Conservation (phyloP, 148 eudicot species). For the Diospyros lotus region DNA sequence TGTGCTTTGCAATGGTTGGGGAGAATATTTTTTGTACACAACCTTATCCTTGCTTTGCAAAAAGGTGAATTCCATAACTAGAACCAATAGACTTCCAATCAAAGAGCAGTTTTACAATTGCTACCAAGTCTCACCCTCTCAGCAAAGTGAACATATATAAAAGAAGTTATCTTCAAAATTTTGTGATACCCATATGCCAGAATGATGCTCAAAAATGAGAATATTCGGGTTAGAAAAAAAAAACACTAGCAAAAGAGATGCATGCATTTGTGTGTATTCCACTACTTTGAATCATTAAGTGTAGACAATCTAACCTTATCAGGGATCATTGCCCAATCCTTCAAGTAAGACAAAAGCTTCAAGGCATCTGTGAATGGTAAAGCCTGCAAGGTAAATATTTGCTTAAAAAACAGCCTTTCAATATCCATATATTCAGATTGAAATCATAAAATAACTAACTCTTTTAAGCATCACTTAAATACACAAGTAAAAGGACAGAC, state of each 20-base stretch:
- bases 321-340: slow-evolving; percentile 60
- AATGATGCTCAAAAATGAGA: not conserved
- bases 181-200: not conserved
- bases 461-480: not conserved
- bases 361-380: slow-evolving; percentile 93
- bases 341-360: slow-evolving; percentile 76
- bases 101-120: too few relatives aligned
- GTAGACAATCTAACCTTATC: slow-evolving; percentile 61
- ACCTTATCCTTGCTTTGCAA: too few relatives aligned
- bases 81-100: too few relatives aligned
- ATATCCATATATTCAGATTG: slow-evolving; percentile 6
- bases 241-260: not conserved
- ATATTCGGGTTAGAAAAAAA: not conserved
- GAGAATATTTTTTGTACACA: too few relatives aligned
- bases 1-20: too few relatives aligned
- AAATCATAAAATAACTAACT: not conserved
- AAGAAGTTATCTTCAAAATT: not conserved
- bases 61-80: too few relatives aligned
- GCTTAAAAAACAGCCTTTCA: slow-evolving; percentile 20
- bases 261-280: not conserved
- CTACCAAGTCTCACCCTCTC: too few relatives aligned
- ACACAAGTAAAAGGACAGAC: too few relatives aligned
- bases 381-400: slow-evolving; percentile 51
- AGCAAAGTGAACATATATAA: too few relatives aligned
- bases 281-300: not conserved